Conservation (phyloP, 345 rosid genomes). For the Toxicodendron radicans region DNA sequence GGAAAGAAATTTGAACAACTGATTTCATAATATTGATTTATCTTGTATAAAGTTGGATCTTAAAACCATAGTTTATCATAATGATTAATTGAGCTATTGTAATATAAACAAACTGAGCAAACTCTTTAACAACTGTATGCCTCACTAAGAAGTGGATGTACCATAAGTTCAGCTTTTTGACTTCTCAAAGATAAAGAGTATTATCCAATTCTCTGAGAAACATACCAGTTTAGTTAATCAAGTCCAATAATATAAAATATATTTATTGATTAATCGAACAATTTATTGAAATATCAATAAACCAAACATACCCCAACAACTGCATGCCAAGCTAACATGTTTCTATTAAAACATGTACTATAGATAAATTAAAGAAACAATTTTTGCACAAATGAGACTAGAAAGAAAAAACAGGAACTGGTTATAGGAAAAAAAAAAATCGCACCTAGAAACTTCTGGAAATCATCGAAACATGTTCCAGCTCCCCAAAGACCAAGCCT, state of each 20-base stretch:
- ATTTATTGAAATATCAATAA: not conserved
- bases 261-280: too few species aligned
- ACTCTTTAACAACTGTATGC: not conserved
- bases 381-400: not conserved
- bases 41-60: not conserved
- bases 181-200: not conserved
- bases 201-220: not conserved
- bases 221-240: not conserved
- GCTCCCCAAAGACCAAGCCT: slow-evolving; percentile 99
- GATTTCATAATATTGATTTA: not conserved
- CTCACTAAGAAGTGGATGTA: not conserved
- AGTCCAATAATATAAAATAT: too few species aligned
- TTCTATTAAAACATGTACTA: not conserved
- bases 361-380: not conserved
- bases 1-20: not conserved
- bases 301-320: not conserved
- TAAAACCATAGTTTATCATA: not conserved
- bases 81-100: not conserved
- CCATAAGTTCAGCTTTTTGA: not conserved
- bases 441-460: slow-evolving; percentile 71
- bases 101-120: not conserved
- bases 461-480: slow-evolving; percentile 82
- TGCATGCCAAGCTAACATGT: not conserved
- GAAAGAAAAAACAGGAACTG: not conserved
- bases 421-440: not conserved